phyloP scores from a whole-genome alignment of 1,284 basidiomycete species.

The Boletus chippewaensis region DNA sequence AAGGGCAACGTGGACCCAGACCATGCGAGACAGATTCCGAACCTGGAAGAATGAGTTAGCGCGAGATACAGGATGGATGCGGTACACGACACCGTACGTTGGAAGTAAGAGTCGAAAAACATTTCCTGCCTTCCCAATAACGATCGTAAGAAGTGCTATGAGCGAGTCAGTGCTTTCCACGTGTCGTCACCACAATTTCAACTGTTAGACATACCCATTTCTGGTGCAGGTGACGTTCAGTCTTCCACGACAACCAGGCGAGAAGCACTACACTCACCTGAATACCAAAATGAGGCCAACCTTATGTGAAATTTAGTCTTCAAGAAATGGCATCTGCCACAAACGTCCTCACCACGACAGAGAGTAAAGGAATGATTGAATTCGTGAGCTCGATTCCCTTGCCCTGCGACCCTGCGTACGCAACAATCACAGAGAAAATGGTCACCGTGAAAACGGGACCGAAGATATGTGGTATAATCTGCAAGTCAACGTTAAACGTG shows the following conservation, averaged over 20 bases:
- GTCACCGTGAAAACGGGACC: constrained; percentile 83
- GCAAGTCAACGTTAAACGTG: constrained; percentile 2
- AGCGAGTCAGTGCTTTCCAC: constrained; percentile 2
- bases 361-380: constrained; percentile 76
- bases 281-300: constrained; percentile 75
- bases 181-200: neutral
- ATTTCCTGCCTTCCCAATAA: constrained; percentile 81
- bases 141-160: constrained; percentile 74
- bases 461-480: constrained; percentile 63
- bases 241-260: neutral
- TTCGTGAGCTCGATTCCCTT: constrained; percentile 56
- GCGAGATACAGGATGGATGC: neutral
- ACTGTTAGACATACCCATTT: constrained; percentile 25
- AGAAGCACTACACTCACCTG: constrained; percentile 40
- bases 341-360: constrained; percentile 70
- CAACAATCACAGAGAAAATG: constrained; percentile 58
- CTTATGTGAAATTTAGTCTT: constrained; percentile 30
- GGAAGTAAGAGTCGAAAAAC: constrained; percentile 61
- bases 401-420: constrained; percentile 51
- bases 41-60: constrained; percentile 32
- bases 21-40: constrained; percentile 55
- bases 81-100: constrained; percentile 43
- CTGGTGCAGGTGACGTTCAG: constrained; percentile 9
- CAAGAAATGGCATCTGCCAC: constrained; percentile 1
- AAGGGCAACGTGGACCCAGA: constrained; percentile 76